These are phyloP conservation scores for Erysimum cheiri DNA, from an alignment of 441 rosid species.

Conservation along the genomic window DNA sequence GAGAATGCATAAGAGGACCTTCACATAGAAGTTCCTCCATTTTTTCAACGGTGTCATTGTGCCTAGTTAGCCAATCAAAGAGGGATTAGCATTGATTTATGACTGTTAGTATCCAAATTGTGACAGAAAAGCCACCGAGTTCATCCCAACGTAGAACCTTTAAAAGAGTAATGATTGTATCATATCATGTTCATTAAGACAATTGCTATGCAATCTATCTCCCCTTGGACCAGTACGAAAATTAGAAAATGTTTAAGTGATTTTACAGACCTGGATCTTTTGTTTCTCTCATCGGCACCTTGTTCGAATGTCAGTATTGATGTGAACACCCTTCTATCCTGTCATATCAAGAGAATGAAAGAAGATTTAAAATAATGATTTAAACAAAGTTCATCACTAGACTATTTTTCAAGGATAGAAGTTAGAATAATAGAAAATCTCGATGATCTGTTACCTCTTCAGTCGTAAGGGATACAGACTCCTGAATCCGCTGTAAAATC, in stretches of 20 bases:
- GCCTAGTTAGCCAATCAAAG: slow-evolving; percentile 45
- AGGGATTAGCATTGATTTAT: slow-evolving; percentile 17
- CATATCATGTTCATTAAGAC: slow-evolving; percentile 9
- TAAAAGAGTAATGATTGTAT: slow-evolving; percentile 5
- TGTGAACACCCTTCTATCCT: slow-evolving; percentile 65
- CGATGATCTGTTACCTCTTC: slow-evolving; percentile 61
- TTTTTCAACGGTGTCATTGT: slow-evolving; percentile 41
- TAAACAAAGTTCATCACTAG: background rate
- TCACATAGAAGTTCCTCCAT: slow-evolving; percentile 47
- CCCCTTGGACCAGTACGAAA: background rate
- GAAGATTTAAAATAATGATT: background rate
- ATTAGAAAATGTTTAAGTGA: background rate
- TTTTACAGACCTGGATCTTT: slow-evolving; percentile 51
- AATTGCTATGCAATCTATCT: slow-evolving; percentile 15
- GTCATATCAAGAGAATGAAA: slow-evolving; percentile 37
- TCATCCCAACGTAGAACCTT: slow-evolving; percentile 16
- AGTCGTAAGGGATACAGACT: slow-evolving; percentile 62
- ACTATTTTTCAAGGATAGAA: slow-evolving; percentile 11
- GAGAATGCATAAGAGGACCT: slow-evolving; percentile 43
- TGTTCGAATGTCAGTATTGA: slow-evolving; percentile 51
- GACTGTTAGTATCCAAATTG: background rate
- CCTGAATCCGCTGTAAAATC: slow-evolving; percentile 65
- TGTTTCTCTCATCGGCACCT: slow-evolving; percentile 40
- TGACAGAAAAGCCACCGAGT: slow-evolving; percentile 1
- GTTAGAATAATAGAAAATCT: slow-evolving; percentile 18